A percentile compares a stretch with the other conserved stretches of the same genome.
phyloP scores from a whole-genome alignment of 176 grass and related monocot species.

The Lolium multiflorum region DNA sequence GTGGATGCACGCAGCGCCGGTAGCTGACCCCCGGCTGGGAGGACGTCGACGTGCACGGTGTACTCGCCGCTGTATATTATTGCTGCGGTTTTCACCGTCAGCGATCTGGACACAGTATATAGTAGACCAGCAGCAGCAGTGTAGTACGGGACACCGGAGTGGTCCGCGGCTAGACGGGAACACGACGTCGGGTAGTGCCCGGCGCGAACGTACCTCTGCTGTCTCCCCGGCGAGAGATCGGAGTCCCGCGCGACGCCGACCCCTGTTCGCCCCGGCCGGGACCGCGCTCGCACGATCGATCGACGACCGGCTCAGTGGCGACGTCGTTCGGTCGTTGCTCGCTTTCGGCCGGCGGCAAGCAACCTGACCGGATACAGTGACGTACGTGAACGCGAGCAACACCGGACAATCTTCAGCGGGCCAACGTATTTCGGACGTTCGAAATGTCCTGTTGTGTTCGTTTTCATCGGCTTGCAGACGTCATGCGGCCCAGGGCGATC shows the following conservation, averaged over 20 bases:
- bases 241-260: neutral
- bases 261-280: neutral
- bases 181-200: neutral
- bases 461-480: too few species aligned
- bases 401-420: too few species aligned
- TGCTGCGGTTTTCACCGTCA: constrained; percentile 19
- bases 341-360: too few species aligned
- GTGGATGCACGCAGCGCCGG: neutral
- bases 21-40: neutral
- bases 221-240: neutral
- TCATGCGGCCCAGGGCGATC: too few species aligned
- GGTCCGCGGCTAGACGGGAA: neutral
- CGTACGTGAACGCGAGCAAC: too few species aligned
- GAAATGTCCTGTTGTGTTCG: too few species aligned
- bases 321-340: too few species aligned
- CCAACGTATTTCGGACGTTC: too few species aligned
- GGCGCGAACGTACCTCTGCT: neutral
- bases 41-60: neutral
- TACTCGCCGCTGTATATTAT: neutral
- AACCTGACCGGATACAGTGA: too few species aligned
- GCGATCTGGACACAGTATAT: neutral
- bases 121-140: neutral
- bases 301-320: too few species aligned
- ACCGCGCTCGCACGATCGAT: neutral
- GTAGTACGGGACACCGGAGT: neutral